A percentile compares a stretch with the other conserved stretches of the same genome.
phyloP scores from a whole-genome alignment of 176 grass and related monocot genomes.

The Oryza brachyantha region DNA sequence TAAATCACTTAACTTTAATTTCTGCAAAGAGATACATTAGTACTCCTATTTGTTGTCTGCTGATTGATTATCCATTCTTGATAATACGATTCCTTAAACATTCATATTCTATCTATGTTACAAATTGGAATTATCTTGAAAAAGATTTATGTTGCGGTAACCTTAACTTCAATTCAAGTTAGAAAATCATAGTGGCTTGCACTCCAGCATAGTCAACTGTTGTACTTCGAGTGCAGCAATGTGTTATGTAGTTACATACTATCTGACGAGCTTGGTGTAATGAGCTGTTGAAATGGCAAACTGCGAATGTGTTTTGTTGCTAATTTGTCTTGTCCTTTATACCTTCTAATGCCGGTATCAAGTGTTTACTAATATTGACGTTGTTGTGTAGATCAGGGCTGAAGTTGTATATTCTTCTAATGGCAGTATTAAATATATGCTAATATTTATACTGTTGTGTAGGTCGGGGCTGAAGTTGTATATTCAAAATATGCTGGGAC shows the following conservation, averaged over 20 bases:
- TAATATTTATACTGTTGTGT: constrained; percentile 5
- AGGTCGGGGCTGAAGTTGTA: constrained; percentile 64
- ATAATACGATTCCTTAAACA: not conserved
- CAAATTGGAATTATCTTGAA: not conserved
- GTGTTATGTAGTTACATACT: not conserved
- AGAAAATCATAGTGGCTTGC: not conserved
- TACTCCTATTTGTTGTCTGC: not conserved
- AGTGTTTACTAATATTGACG: not conserved
- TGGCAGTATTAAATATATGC: not conserved
- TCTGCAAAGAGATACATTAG: not conserved
- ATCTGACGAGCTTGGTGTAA: not conserved
- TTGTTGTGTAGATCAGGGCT: constrained; percentile 47
- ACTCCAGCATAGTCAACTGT: not conserved
- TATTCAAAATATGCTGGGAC: constrained; percentile 89
- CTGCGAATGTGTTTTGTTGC: not conserved
- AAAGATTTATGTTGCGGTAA: not conserved
- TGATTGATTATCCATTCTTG: not conserved
- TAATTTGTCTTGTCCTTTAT: not conserved
- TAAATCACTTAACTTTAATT: not conserved
- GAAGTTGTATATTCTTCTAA: constrained; percentile 69
- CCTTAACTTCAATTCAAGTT: not conserved
- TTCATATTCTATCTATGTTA: not conserved
- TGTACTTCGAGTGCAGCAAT: not conserved
- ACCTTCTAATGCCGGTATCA: not conserved
- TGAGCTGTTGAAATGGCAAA: not conserved